Evolutionary conservation across 495 filamentous ascomycete genomes (phyloP).

Genomic region (Friedmanniomyces simplex): DNA sequence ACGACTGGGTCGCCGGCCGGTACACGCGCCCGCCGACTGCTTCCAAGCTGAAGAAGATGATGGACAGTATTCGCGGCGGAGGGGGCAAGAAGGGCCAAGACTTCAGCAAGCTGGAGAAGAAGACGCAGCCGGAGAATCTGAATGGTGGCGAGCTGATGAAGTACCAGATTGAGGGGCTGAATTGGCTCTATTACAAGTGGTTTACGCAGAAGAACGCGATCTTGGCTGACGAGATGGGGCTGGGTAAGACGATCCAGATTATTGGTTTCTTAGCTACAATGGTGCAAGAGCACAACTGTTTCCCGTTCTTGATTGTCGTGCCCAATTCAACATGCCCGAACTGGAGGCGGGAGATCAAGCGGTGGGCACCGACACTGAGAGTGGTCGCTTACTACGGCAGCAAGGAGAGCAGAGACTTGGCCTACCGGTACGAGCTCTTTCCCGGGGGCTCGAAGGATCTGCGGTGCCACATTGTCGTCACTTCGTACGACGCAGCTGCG

Average conservation of each 20-base stretch:
- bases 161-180: slow-evolving; percentile 88
- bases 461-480: slow-evolving; percentile 83
- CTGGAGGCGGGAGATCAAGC: slow-evolving; percentile 93
- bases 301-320: slow-evolving; percentile 87
- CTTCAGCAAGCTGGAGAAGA: slow-evolving; percentile 58
- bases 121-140: slow-evolving; percentile 62
- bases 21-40: slow-evolving; percentile 52
- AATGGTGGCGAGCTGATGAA: slow-evolving; percentile 75
- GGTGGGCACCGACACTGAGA: slow-evolving; percentile 75
- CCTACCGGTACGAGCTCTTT: slow-evolving; percentile 73
- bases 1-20: slow-evolving; percentile 67
- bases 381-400: slow-evolving; percentile 88
- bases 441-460: slow-evolving; percentile 49
- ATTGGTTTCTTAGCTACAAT: slow-evolving; percentile 72
- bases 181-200: slow-evolving; percentile 96
- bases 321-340: slow-evolving; percentile 93
- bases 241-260: slow-evolving; percentile 95
- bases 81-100: slow-evolving; percentile 30
- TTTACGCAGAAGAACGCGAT: slow-evolving; percentile 74
- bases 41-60: slow-evolving; percentile 45
- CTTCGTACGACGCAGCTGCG: slow-evolving; percentile 80
- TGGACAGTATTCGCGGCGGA: slow-evolving; percentile 46
- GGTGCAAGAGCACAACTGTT: slow-evolving; percentile 57
- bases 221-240: slow-evolving; percentile 96
- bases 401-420: slow-evolving; percentile 54